Base-by-base conservation (phyloP, 176 grass and related monocot genomes). In the Oryza meyeriana region DNA sequence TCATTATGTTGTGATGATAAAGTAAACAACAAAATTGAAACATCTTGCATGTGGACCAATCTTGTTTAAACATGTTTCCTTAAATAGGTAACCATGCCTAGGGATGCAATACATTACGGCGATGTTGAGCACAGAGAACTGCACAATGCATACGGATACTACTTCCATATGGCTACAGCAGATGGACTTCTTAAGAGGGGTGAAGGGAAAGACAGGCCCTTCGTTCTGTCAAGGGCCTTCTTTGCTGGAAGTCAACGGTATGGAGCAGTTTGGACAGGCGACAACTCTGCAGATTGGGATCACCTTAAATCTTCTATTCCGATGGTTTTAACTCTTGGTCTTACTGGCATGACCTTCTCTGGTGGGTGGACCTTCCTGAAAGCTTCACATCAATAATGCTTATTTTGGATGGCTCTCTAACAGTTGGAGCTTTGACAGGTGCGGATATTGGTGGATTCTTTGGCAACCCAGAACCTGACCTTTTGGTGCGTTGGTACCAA, bases 101-200 rank as follows among this genome's bases (percentile, higher is more conserved):
- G 97, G 85, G 97, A 99, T 90, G 89, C 89, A 12, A 35, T 94
- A 79, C 97, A 99, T 41, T 83, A 85, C 27, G 91, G 91, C 79
- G 89, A 96, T 78, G 91, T 85, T 59, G 97, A 99, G 75, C 97
- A 96, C 61, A 55, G 97, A 50, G 97, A 99, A 88, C 64, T 99
- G 71, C 97, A 99, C 63, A 99, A 99, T 85, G 93, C 97, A 64
- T 99, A 99, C 77, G 97, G 97, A 35, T 99, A 99, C 66, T 99
- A 99, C 83, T 99, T 99, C 83, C 97, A 99, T 88, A 99, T 96
- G 97, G 97, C 97, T 84, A 88, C 97, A 34, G 80, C 90, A 64
- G 74, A 84, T 83, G 95, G 95, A n/a, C 90, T 98, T 77, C 50
- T 98, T 75, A 98, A 94, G 77, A 82, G 97, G 64, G 89, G 91